phyloP scores from a whole-genome alignment of 495 filamentous ascomycete genomes.

The Trichoderma erinaceum region DNA sequence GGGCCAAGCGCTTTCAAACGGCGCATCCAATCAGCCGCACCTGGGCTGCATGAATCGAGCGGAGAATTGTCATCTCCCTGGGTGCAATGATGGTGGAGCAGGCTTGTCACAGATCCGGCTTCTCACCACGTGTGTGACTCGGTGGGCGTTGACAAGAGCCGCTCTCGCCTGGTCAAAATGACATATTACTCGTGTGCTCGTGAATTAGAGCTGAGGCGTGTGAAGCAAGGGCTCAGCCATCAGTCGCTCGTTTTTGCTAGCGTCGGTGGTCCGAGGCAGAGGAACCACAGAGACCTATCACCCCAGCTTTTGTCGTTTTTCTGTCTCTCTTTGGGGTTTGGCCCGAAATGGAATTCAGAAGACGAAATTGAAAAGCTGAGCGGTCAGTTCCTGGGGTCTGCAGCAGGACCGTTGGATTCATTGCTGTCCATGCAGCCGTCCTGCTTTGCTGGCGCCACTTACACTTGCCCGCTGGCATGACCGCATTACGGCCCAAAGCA shows the following conservation, averaged over 20 bases:
- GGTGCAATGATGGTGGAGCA: not conserved
- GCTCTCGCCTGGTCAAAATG: too few species aligned
- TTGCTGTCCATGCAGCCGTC: too few species aligned
- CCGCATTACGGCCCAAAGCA: not conserved
- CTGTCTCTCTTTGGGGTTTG: too few species aligned
- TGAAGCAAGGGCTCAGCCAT: not conserved
- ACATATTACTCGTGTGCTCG: not conserved
- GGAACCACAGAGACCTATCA: not conserved
- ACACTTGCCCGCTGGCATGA: not conserved
- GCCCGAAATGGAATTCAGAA: too few species aligned
- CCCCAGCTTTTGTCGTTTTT: not conserved
- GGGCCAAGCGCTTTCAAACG: not conserved
- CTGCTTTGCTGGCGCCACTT: not conserved
- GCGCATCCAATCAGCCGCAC: conserved; percentile 8
- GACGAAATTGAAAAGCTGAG: not conserved
- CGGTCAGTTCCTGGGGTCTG: not conserved
- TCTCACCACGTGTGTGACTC: not conserved
- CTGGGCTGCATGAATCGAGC: not conserved
- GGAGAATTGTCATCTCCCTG: not conserved
- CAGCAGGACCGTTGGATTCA: not conserved
- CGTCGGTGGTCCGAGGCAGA: not conserved
- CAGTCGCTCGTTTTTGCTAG: not conserved
- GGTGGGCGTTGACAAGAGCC: not conserved
- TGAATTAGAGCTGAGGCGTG: not conserved
- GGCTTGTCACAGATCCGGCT: not conserved